Base-by-base conservation (phyloP, 345 rosid species). In the Laguncularia racemosa region DNA sequence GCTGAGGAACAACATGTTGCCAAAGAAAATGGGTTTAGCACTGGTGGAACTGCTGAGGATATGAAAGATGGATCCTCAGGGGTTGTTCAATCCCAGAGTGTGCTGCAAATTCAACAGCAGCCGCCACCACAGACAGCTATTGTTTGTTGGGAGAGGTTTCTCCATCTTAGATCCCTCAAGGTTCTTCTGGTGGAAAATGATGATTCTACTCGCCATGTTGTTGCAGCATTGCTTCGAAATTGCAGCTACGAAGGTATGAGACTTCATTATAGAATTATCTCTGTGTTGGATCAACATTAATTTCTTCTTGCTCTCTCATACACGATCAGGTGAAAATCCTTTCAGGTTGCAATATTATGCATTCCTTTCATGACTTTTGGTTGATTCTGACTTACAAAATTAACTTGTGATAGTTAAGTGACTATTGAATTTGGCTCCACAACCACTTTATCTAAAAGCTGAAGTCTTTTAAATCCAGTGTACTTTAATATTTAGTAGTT, bases 101-200 rank as follows among this genome's bases (percentile, higher is more conserved):
- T 60, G 20, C 68, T 50, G 57, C 78, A 79, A 71, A 60, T 67
- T 44, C 67, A 71, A 14, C 80, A 68, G 57, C 87, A 71, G 50
- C 82, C 56, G 59, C 71, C 78, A 58, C 71, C 78, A 58, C 82
- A 67, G 38, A 77, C 68, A 63, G 56, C 80, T 13, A 19, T 62
- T 43, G 67, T 84, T 46, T 28, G 68, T 23, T 84, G 95, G 95
- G 97, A 90, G 72, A 90, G 80, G 66, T 90, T 84, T 74, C 91
- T 86, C 21, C 86, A 83, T 6, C 53, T 72, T 50, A 71, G 84
- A 71, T 71, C 92, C 0, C 77, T 90, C 59, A 86, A 80, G 71
- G 92, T 90, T 75, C 88, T 90, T 62, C 77, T 90, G 28, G 95
- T 86, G 45, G 97, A 86, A 74, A 75, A 76, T 60, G 95, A 90